Conservation (phyloP, 1,284 basidiomycete species). For the Trametes sp. region DNA sequence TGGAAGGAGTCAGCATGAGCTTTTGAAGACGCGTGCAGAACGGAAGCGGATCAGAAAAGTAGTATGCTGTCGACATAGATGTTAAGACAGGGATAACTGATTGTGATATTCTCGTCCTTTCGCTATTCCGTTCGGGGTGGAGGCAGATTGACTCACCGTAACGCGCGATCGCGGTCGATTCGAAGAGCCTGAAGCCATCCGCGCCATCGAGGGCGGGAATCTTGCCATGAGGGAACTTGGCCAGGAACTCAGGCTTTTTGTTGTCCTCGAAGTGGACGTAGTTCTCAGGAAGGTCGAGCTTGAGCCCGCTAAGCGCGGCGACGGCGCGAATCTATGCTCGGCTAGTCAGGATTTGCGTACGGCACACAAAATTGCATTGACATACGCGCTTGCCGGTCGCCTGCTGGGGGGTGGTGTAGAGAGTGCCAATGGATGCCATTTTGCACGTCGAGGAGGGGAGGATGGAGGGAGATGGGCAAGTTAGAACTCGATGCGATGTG, state of each 20-base stretch:
- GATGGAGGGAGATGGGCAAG: constrained; percentile 22
- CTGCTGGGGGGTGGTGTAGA: constrained; percentile 58
- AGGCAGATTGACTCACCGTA: constrained; percentile 73
- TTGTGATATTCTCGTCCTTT: constrained; percentile 48
- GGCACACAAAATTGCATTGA: neutral
- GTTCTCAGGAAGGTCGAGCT: constrained; percentile 62
- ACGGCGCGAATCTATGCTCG: constrained; percentile 68
- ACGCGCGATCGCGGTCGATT: constrained; percentile 83
- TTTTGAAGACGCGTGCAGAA: constrained; percentile 1
- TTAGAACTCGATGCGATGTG: constrained; percentile 21
- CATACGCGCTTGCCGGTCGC: constrained; percentile 59
- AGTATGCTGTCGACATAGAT: constrained; percentile 44
- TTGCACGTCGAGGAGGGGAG: constrained; percentile 37
- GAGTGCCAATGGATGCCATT: constrained; percentile 68
- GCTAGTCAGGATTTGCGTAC: constrained; percentile 4
- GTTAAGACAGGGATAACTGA: constrained; percentile 76
- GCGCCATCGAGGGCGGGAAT: constrained; percentile 83
- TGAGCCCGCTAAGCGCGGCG: constrained; percentile 76
- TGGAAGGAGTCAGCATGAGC: constrained; percentile 29
- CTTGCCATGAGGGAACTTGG: constrained; percentile 86
- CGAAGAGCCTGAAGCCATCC: constrained; percentile 85
- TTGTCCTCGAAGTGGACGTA: constrained; percentile 80
- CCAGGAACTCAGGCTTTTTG: constrained; percentile 77
- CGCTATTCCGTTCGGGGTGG: constrained; percentile 33
- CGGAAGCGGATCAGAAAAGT: constrained; percentile 46